Base-by-base conservation (phyloP, 2,329 filamentous ascomycete genomes). In the Aspergillus melleus region DNA sequence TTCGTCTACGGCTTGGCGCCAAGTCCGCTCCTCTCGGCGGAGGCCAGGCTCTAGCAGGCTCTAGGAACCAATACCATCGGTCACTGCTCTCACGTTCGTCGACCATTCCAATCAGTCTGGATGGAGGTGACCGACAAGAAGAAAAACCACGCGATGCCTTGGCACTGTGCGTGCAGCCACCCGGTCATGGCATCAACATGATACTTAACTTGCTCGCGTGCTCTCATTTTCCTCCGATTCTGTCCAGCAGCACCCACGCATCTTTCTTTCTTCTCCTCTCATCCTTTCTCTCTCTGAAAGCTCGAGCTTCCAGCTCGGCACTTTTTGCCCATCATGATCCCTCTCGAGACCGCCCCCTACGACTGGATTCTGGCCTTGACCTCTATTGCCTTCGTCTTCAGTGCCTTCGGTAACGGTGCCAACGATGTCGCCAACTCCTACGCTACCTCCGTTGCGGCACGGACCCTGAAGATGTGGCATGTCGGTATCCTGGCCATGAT, bases 401-500 rank as follows among this genome's bases (percentile, higher is more conserved):
- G 68, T 54, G 62, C 64, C 20, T 70, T 70, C 47, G 69, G 69
- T 24, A 72, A 72, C 50, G 69, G 69, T 20, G 69, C 69, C 50
- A 72, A 72, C 61, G 81, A 84, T 81, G 81, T 83, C 61, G 81
- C 82, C 71, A 85, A 84, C 68, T 77, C 81, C 0, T 85, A 83
- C 71, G 83, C 83, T 30, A 82, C 80, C 20, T 80, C 77, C 3
- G 80, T 84, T 36, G 81, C 81, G 14, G 82, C 82, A 4, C 74
- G 77, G 26, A 82, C 81, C 42, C 75, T 84, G 66, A 80, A 80
- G 44, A 83, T 84, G 80, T 74, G 77, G 53, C 80, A 83, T 68
- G 82, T 77, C 66, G 82, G 81, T 63, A 67, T 83, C 24, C 70
- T 84, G 20, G 77, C 81, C 55, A 74, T 78, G 26, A 64, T 78